Base-by-base conservation (phyloP, 1,284 basidiomycete genomes). In the Phenoliferia sp. region DNA sequence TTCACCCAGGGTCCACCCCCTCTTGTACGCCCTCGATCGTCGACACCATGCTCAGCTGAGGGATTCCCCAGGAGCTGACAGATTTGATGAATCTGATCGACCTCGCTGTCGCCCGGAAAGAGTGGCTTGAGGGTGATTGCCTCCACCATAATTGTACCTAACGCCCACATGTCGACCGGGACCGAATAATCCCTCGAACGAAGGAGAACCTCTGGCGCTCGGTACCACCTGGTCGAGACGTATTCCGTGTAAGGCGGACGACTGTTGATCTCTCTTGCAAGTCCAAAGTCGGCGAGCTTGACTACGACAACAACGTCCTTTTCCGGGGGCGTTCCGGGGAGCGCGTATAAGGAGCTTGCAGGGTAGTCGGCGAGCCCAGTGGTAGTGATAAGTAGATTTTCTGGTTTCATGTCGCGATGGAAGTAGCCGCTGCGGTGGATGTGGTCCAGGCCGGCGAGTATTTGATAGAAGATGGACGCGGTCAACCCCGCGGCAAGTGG, bases 371-470 rank as follows among this genome's bases (percentile, higher is more conserved):
- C 89, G 61, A 97, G 85, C 31, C 96, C 96, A 15, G 93, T 97
- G 2, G 96, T 99, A n/a, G 96, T 99, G 76, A 99, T 95, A 64
- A 99, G 87, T n/a, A 99, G 87, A 76, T 99, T 99, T 79, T 99
- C 96, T 33, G 96, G 96, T 80, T 99, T 99, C 92, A 99, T 95
- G 80, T 99, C 96, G 64, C 96, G 91, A 79, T 99, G 96, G 79
- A 99, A 99, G 80, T 96, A 99, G 66, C 95, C 95, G 59, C 89
- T 84, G 22, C 83, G 78, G 80, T 99, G 96, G 71, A 99, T 93
- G 79, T 99, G 96, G 76, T 93, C 84, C 44, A 99, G 85, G 36
- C 96, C 96, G 16, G 86, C 82, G 48, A 94, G 87, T 75, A 94
- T 92, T 81, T 99, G 96, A 66, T 87, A 87, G 79, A 97, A 96